Percentiles rank a stretch among this genome's conserved stretches.
phyloP scores from a whole-genome alignment of 1,284 basidiomycete species.

The Entoloma clypeatum region DNA sequence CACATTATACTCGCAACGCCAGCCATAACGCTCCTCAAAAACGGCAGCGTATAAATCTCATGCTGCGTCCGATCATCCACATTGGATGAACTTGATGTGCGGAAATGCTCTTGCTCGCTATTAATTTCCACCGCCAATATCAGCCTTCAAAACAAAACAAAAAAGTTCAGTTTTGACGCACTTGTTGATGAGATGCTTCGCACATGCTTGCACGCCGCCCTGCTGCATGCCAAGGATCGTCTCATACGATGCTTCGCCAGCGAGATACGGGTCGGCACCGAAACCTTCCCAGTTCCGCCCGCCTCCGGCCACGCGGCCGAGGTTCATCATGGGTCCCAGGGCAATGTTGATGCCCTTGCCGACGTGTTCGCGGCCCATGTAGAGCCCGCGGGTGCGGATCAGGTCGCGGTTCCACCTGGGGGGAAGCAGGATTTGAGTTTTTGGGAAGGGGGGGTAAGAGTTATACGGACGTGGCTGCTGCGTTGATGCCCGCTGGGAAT shows the following conservation, averaged over 20 bases:
- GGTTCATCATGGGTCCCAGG: conserved; percentile 56
- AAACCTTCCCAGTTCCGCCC: conserved; percentile 74
- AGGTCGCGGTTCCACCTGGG: conserved; percentile 70
- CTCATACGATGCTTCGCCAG: conserved; percentile 58
- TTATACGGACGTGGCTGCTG: conserved; percentile 45
- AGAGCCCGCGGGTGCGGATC: conserved; percentile 57
- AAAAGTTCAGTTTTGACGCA: too few relatives aligned
- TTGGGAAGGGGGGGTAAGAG: too few relatives aligned
- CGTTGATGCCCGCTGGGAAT: conserved; percentile 59
- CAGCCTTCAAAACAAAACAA: too few relatives aligned
- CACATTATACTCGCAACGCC: conserved; percentile 71
- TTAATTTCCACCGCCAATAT: conserved; percentile 56
- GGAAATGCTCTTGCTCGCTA: conserved; percentile 60
- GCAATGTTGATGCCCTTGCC: conserved; percentile 60
- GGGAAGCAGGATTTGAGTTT: too few relatives aligned
- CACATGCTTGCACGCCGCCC: conserved; percentile 55
- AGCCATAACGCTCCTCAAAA: conserved; percentile 60
- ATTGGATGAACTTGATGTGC: conserved; percentile 49
- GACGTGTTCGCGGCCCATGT: conserved; percentile 66
- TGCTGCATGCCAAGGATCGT: conserved; percentile 59
- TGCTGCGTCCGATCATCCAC: conserved; percentile 71
- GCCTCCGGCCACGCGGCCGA: conserved; percentile 58
- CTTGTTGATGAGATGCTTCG: conserved; percentile 66
- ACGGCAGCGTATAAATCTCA: conserved; percentile 56
- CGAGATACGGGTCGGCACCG: conserved; percentile 60